phyloP scores from a whole-genome alignment of 495 filamentous ascomycete genomes.

The Daldinia childiae region DNA sequence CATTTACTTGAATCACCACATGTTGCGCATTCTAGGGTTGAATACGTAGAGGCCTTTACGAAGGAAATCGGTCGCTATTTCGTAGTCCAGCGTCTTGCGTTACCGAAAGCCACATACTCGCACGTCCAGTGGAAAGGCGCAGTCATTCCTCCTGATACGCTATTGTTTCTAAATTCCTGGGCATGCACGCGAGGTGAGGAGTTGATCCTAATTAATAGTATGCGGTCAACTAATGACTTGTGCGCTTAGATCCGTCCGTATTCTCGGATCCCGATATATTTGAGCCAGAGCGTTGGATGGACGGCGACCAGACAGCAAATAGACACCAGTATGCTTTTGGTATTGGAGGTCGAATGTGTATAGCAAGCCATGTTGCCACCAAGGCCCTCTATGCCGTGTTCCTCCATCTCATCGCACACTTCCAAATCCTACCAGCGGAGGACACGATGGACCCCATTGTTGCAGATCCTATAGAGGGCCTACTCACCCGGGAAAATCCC shows the following conservation, averaged over 20 bases:
- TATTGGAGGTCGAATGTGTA: constrained; percentile 75
- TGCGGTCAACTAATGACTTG: neutral
- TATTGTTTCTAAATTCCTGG: constrained; percentile 67
- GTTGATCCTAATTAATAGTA: neutral
- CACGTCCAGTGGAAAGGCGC: constrained; percentile 69
- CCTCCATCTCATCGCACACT: constrained; percentile 71
- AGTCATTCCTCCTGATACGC: constrained; percentile 70
- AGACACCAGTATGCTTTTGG: constrained; percentile 76
- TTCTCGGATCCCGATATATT: constrained; percentile 70
- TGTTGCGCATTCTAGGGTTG: constrained; percentile 74
- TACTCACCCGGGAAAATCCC: constrained; percentile 30
- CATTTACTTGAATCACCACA: constrained; percentile 71
- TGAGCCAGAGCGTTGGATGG: constrained; percentile 71
- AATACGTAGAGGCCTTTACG: constrained; percentile 74
- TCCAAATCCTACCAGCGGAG: constrained; percentile 47
- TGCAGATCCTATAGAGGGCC: constrained; percentile 34
- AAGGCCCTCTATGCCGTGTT: constrained; percentile 75
- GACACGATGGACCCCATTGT: constrained; percentile 32
- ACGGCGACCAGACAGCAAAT: constrained; percentile 54
- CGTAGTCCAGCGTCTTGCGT: constrained; percentile 77
- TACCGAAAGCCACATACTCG: constrained; percentile 72
- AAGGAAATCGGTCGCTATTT: constrained; percentile 77
- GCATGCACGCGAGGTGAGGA: constrained; percentile 20
- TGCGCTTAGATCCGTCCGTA: constrained; percentile 62
- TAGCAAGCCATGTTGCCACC: constrained; percentile 73